Base-by-base conservation (phyloP, 164 flowering plant genomes). In the Vitis riparia region DNA sequence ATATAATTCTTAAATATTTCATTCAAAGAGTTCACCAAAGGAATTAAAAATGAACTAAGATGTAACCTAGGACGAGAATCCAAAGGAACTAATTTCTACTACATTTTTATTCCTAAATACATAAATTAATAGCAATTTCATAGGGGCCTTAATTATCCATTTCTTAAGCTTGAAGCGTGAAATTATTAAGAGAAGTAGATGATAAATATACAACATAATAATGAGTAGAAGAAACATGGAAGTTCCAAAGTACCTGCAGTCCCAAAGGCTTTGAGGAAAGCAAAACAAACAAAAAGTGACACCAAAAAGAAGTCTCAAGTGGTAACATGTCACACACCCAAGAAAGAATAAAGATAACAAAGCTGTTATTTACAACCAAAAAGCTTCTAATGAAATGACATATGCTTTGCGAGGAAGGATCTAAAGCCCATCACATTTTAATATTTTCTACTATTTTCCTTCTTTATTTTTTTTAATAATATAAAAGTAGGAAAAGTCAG, bases 251-350 rank as follows among this genome's bases (percentile, higher is more conserved):
- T 50, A 14, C n/a, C 27, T 1, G 2, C 3, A 57, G 56, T 58
- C 5, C 16, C 23, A 47, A 59, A 59, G 32, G 51, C 9, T 59
- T 56, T 9, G 1, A 13, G 30, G 55, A 62, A 69, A 73, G 59
- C 55, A 74, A 74, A 75, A 56, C 71, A 70, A 74, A 75, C 78
- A 78, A 65, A 74, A 74, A 71, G 78, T 70, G 60, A 56, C 71
- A 27, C 66, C 60, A 70, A 73, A 80, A 74, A 73, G 73, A 69
- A 61, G 75, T 59, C 61, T 48, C 47, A 73, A 71, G 79, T 72
- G 83, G 83, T 77, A 80, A 68, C 76, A 72, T 75, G 80, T 77
- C 73, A 69, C 77, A 76, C 67, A 57, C 79, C 76, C 73, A 13
- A 60, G 49, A 76, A 68, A 76, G 72, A 79, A 64, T 67, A 76